Base-by-base conservation (phyloP, 495 filamentous ascomycete genomes). In the Stereocaulon alpinum region DNA sequence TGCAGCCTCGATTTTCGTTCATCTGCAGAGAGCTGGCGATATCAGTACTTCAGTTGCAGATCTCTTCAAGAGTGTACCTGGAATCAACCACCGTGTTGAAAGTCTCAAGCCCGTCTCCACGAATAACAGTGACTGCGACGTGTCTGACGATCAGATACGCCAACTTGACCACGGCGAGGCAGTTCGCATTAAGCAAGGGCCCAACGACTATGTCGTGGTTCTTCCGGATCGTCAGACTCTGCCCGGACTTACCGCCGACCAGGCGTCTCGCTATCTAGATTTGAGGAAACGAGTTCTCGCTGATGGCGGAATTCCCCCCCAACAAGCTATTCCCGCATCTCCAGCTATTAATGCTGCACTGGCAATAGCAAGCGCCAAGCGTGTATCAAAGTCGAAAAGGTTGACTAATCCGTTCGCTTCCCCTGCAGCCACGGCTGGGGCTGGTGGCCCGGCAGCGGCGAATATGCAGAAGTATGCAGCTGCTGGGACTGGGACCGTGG, bases 161-260 rank as follows among this genome's bases (percentile, higher is more conserved):
- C 40, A 34, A 14, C 43, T 68, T 2, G 66, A 68, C 6, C 71
- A 68, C 18, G 76, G 77, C 29, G 69, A 76, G 60, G 69, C 74
- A 4, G 59, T 81, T 20, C 68, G 70, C 7, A 51, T 74, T 18
- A 67, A 71, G 18, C 49, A 58, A 17, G 68, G 71, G 20, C 66
- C 70, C 22, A 70, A 66, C 47, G 61, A 71, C 22, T 68, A 74
- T 27, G 74, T 80, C 45, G 68, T 77, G 34, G 59, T 67, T 34
- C 67, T 72, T n/a, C 88, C 91, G 4, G 84, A 86, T 58, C 89
- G 90, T 4, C 82, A 85, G 57, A 85, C 87, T 56, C 76, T 96
- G 30, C 82, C 82, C 41, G 88, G 89, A 61, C 74, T 98, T 22
- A 85, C 80, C 12, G 67, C 77, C 15, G 85, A 87, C 32, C 87